Base-by-base conservation (phyloP, 805 yeast genomes). In the Saturnispora hagleri region DNA sequence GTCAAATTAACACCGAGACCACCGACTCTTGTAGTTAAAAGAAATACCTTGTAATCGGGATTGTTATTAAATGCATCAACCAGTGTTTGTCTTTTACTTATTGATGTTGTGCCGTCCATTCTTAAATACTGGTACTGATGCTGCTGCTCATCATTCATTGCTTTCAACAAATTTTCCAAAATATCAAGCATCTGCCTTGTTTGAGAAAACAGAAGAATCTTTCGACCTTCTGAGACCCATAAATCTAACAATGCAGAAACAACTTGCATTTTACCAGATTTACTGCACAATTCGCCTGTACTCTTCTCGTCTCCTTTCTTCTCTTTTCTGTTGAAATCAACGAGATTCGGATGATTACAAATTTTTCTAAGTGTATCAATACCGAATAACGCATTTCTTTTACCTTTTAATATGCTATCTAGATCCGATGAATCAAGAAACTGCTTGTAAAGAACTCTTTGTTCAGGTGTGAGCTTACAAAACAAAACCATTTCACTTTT, bases 71-170 rank as follows among this genome's bases (percentile, higher is more conserved):
- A 93, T 15, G 71, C 59, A 63, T 90, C 97, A 15, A 93, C 97
- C 52, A 93, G 72, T 12, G 66, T 66, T 63, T 93, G 99, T 31
- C 99, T 70, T 35, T 70, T 75, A 0, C 79, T 76, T 51, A 93
- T 89, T 0, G 87, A 83, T 0, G 98, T 93, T 0, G 90, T 74
- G 0, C 99, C 99, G 66, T 93, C 98, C 99, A 93, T 93, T 51
- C 97, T 72, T 58, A 91, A 67, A 65, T 77, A 89, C 4, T 67
- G 71, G 50, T 80, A 70, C 2, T 50, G 57, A 22, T 42, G 45
- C 48, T 53, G 44, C 10, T 51, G 54, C 26, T 66, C 69, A 4
- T 61, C 52, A 55, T 67, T 70, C 51, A 73, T 70, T 17, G 60
- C 69, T 27, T 62, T 63, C 13, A 89, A 66, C 59, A 89, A 86